Evolutionary conservation across 371 early-diverging fungal genomes (phyloP), one percentile per base, ranked within the genome.

Genomic region (Actinomortierella wolfii): DNA sequence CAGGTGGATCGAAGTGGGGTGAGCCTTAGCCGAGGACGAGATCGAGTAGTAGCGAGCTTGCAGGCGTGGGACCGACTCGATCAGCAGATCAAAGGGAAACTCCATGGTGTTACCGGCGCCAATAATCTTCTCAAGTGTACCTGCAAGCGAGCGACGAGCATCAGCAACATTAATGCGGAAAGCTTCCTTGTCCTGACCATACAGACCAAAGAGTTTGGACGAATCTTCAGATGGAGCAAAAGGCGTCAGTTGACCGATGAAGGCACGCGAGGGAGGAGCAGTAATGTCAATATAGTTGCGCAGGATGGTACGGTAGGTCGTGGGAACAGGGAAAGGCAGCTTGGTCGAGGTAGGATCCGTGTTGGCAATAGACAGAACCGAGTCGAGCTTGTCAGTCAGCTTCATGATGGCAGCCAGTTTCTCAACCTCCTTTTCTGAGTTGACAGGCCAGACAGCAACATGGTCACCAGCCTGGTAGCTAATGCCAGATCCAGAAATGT

Each of bases 11-110:
- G 68, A 69, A 25, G 87, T 85, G 26, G 95, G 94, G 46, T 79
- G 74, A 34, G 86, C 86, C 51, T 79, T 79, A 39, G 92, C 79
- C 13, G 93, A 92, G 21, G 94, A 94, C 39, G 94, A 94, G 56
- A 98, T 97, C 34, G 95, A 94, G 77, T 98, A 98, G 79, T 93
- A 95, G 17, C 99, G 92, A 18, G 95, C 90, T 58, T 91, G 88
- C 45, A 95, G 83, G 44, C 93, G 88, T 42, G 92, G 82, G 13
- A 96, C 81, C 23, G 86, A 79, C 70, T 96, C 97, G 23, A 92
- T 78, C 46, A 95, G 76, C 41, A 91, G 67, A 57, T 86, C 91
- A 52, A 91, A 81, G 0, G 92, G 92, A 51, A 92, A 80, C 23
- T 56, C 55, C 24, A 81, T 69, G 15, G 68, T 61, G 21, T 68